A percentile compares a stretch with the other conserved stretches of the same genome.
These are phyloP conservation scores for Irpex sp. DNA, from an alignment of 1,284 basidiomycete species.

Conservation along the genomic window DNA sequence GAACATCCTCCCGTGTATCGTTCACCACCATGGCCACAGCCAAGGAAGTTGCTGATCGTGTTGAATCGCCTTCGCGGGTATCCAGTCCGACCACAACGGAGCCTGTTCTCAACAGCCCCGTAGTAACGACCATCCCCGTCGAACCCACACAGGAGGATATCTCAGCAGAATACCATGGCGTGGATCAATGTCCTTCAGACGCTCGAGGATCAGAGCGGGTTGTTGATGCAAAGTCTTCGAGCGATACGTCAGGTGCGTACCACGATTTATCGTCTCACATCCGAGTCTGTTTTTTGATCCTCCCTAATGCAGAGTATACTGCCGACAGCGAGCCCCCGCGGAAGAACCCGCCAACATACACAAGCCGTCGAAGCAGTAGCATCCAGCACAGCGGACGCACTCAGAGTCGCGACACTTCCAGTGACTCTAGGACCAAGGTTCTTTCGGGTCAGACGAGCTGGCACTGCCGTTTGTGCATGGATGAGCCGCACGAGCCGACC, in stretches of 20 bases:
- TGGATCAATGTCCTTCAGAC: background rate
- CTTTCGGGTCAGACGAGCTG: conserved; percentile 13
- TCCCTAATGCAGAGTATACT: no score
- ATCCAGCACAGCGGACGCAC: background rate
- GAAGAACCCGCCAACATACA: background rate
- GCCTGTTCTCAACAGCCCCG: background rate
- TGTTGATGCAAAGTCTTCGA: background rate
- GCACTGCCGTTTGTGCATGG: conserved; percentile 27
- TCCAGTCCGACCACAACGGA: background rate
- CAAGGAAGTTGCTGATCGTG: background rate
- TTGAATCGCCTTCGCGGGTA: background rate
- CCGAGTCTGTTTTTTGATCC: no score
- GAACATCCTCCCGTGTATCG: background rate
- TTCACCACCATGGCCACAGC: background rate
- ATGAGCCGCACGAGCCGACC: conserved; percentile 25
- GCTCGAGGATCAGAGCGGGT: background rate
- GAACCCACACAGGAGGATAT: background rate
- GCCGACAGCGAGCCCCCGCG: background rate
- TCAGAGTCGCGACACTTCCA: background rate
- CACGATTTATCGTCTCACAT: background rate
- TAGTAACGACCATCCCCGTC: background rate
- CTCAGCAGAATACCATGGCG: background rate
- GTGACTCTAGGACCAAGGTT: background rate
- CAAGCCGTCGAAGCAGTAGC: background rate
- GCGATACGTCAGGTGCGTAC: background rate